Base-by-base conservation (phyloP, 2,329 filamentous ascomycete species). In the Penicillium sp. region DNA sequence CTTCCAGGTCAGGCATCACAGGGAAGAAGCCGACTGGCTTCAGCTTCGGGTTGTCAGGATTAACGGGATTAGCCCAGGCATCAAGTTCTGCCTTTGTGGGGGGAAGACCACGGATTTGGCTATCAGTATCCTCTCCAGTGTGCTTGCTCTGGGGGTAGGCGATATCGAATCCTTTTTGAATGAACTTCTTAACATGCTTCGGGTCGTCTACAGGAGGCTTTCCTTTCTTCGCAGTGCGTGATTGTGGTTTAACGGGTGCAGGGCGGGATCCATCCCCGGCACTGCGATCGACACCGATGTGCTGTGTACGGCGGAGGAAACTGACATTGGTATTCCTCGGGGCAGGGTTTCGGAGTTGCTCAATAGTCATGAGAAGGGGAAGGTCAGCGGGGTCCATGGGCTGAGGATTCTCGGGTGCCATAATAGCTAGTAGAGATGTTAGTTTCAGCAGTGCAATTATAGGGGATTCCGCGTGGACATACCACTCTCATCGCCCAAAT, bases 401-500 rank as follows among this genome's bases (percentile, higher is more conserved):
- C 11, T 90, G 88, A 33, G 86, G 78, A 58, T 89, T 82, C 46
- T 90, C 81, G 44, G 90, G 85, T 11, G 91, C 87, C 78, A 93
- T 89, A 64, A 96, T 95, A 58, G 90, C 92, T 94, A 2, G 4
- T 36, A 63, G 49, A 64, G 48, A 54, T 58, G 34, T 69, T 56
- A 55, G 57, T 53, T 29, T 55, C 5, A 43, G 51, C 43, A 10
- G 38, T 45, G 13, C 11, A 38, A 48, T 45, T n/a, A 33, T 39
- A 50, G 47, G 38, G 19, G 23, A 40, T 38, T 19, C 29, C 44
- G 45, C 19, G 10, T 40, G 44, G 34, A 72, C 80, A 60, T 82
- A 97, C 92, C 91, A 77, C 89, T 89, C 80, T 97, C 93, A 73
- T 97, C 92, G 57, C 92, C 93, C 69, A 97, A 88, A 70, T 97